Base-by-base conservation (phyloP, 2,329 filamentous ascomycete species). In the Akanthomyces lecanii region DNA sequence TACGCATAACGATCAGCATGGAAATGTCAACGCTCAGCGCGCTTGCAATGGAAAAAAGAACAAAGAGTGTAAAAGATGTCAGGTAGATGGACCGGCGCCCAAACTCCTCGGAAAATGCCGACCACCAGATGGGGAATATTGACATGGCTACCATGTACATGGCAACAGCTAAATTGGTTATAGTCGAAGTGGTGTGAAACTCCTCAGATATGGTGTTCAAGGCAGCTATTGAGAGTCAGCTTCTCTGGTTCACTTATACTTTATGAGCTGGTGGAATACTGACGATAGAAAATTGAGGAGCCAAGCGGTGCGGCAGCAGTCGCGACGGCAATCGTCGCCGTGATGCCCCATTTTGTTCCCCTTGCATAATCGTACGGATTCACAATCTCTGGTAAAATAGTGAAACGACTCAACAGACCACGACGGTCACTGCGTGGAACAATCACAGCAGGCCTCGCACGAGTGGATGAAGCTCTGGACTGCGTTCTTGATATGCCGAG, bases 341-440 rank as follows among this genome's bases (percentile, higher is more conserved):
- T 96, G 67, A 97, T 87, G 65, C 85, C 82, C 92, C 92, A 97
- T 85, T 97, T 97, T 16, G 85, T 91, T 56, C 78, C 82, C 40
- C 85, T 83, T 12, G 82, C 78, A 71, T 97, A 96, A 57, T 91
- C 84, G 64, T 88, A 86, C 0, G 92, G 89, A 38, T 88, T 81
- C 52, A 90, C 86, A 16, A 96, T 86, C 76, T 97, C 93, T 1
- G 92, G 89, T 18, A 96, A 79, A 38, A 96, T 65, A 1, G 89
- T 80, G 14, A 96, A 79, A 44, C 82, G 82, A 1, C 86, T 87
- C 54, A 97, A 81, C 1, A 96, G 78, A 0, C 93, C 93, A 69
- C 92, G 82, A 55, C 91, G 83, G 63, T 77, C 68, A 0, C 74
- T 70, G 38, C 78, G 74, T 33, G 82, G 78, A 16, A 85, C 71